Conservation (phyloP, 768 basidiomycete species). For the Leccinum aurantiacum region DNA sequence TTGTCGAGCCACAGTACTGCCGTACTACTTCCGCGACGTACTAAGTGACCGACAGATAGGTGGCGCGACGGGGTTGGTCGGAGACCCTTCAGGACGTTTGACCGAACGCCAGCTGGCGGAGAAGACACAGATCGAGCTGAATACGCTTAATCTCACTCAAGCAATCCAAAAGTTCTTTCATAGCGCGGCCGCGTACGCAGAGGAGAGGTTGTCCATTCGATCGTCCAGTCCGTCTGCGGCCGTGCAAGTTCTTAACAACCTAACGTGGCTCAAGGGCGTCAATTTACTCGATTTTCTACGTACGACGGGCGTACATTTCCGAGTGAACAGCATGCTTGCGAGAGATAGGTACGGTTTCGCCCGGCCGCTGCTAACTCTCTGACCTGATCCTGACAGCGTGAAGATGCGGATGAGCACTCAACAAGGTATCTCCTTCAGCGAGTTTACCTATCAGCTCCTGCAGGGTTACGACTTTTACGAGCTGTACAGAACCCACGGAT, state of each 20-base stretch:
- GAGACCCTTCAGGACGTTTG: constrained; percentile 90
- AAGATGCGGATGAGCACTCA: constrained; percentile 74
- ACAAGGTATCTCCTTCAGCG: constrained; percentile 95
- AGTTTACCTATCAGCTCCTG: constrained; percentile 95
- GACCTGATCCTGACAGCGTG: constrained; percentile 52
- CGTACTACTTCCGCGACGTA: background rate
- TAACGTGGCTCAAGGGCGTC: constrained; percentile 76
- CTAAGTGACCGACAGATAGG: constrained; percentile 68
- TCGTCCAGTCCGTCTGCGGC: constrained; percentile 9
- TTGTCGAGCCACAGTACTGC: background rate
- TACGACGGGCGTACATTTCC: constrained; percentile 72
- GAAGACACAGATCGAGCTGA: constrained; percentile 55
- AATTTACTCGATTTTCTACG: constrained; percentile 83
- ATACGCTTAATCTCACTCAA: constrained; percentile 60
- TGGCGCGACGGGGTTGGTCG: constrained; percentile 93
- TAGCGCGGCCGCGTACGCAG: constrained; percentile 62
- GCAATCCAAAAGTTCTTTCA: constrained; percentile 75
- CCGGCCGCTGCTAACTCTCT: constrained; percentile 1
- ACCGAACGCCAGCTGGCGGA: constrained; percentile 76
- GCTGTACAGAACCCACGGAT: constrained; percentile 62
- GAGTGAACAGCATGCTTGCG: constrained; percentile 87
- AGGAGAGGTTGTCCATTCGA: constrained; percentile 28
- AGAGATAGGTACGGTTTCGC: constrained; percentile 71
- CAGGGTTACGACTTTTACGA: constrained; percentile 95
- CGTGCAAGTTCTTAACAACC: constrained; percentile 58